Evolutionary conservation across 2,329 filamentous ascomycete species (phyloP).

Genomic region (Hirsutella rhossiliensis): DNA sequence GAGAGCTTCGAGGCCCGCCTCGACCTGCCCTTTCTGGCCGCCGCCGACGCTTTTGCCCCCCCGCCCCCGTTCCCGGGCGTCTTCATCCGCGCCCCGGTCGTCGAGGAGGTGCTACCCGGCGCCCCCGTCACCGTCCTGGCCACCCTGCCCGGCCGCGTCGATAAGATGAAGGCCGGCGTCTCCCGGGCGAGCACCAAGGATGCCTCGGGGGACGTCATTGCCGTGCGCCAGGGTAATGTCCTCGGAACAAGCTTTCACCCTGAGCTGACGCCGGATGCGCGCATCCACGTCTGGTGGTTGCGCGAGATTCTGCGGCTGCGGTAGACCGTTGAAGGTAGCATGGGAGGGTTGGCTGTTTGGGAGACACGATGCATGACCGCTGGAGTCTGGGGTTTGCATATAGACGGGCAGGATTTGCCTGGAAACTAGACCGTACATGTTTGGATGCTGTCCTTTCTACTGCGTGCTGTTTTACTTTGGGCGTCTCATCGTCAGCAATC

Average conservation of each 20-base stretch:
- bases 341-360: no score
- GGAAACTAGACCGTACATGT: no score
- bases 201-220: slow-evolving; percentile 66
- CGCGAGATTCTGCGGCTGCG: slow-evolving; percentile 37
- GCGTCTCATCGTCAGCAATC: no score
- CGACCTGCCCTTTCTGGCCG: slow-evolving; percentile 55
- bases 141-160: slow-evolving; percentile 28
- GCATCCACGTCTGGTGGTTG: slow-evolving; percentile 94
- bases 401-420: neutral
- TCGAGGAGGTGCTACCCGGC: slow-evolving; percentile 61
- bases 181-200: slow-evolving; percentile 24
- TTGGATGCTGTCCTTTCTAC: no score
- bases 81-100: slow-evolving; percentile 89
- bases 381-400: neutral
- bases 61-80: slow-evolving; percentile 56
- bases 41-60: neutral
- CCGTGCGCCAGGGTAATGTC: slow-evolving; percentile 80
- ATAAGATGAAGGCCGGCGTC: slow-evolving; percentile 24
- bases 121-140: slow-evolving; percentile 36
- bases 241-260: slow-evolving; percentile 95
- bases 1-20: slow-evolving; percentile 79
- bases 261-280: slow-evolving; percentile 74
- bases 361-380: no score
- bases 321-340: slow-evolving; percentile 1
- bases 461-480: no score